These are phyloP conservation scores for Cutaneotrichosporon arboriforme DNA, from an alignment of 1,284 basidiomycete genomes.

Conservation along the genomic window DNA sequence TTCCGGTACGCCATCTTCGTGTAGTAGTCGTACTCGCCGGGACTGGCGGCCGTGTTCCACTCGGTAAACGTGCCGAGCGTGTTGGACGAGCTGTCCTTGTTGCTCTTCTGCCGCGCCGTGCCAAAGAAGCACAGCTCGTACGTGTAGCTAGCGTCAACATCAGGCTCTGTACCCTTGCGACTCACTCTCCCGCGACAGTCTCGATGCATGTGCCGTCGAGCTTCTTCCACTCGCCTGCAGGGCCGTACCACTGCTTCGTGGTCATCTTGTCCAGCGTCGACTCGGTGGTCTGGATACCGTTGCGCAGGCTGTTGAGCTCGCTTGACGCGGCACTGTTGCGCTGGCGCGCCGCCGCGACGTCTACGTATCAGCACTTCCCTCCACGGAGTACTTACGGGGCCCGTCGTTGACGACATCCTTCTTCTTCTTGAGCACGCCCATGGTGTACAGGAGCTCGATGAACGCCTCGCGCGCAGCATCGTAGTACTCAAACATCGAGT, in stretches of 20 bases:
- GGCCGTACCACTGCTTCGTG: slow-evolving; percentile 65
- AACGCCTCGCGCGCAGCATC: slow-evolving; percentile 63
- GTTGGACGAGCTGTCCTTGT: slow-evolving; percentile 70
- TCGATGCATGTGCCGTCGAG: slow-evolving; percentile 75
- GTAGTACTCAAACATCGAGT: slow-evolving; percentile 69
- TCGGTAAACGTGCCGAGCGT: slow-evolving; percentile 74
- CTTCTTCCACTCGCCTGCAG: slow-evolving; percentile 91
- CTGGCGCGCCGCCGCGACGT: slow-evolving; percentile 55
- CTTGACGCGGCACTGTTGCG: slow-evolving; percentile 49
- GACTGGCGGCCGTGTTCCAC: slow-evolving; percentile 62
- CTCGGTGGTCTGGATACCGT: slow-evolving; percentile 24
- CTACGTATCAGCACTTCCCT: slow-evolving; percentile 44
- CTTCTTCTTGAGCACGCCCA: slow-evolving; percentile 19
- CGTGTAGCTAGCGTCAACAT: slow-evolving; percentile 61
- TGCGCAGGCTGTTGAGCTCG: slow-evolving; percentile 47
- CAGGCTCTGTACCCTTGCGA: slow-evolving; percentile 25
- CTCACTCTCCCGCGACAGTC: slow-evolving; percentile 81
- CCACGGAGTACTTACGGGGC: slow-evolving; percentile 28
- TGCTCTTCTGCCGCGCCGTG: slow-evolving; percentile 80
- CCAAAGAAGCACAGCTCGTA: slow-evolving; percentile 96
- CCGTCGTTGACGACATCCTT: slow-evolving; percentile 23
- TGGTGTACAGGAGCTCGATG: slow-evolving; percentile 52
- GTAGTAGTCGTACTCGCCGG: slow-evolving; percentile 68
- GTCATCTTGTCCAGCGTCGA: slow-evolving; percentile 34
- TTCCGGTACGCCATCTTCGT: slow-evolving; percentile 71